These are phyloP conservation scores for Pleurotus cornucopiae DNA, from an alignment of 768 basidiomycete species.

Conservation along the genomic window DNA sequence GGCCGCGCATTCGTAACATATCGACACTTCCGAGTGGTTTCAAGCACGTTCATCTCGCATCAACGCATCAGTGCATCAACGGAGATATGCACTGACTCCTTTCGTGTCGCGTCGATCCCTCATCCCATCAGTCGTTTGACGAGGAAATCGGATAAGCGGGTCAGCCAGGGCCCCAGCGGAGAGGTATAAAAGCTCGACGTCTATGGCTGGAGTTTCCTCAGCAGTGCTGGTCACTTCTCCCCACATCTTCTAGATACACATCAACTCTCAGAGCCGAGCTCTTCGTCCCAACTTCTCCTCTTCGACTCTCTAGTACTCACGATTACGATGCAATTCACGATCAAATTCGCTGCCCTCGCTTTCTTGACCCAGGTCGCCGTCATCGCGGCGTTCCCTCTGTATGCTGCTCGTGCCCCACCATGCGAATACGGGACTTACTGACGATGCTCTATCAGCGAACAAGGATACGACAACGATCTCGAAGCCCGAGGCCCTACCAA, in stretches of 20 bases:
- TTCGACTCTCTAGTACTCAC: not conserved
- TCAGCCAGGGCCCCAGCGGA: too few species aligned
- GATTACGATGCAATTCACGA: not conserved
- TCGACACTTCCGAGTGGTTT: too few species aligned
- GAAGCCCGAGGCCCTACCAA: not conserved
- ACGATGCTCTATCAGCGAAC: not conserved
- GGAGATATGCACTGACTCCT: too few species aligned
- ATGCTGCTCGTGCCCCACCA: not conserved
- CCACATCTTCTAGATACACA: not conserved
- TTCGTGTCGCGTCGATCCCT: too few species aligned
- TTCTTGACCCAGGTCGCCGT: not conserved
- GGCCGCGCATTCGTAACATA: too few species aligned
- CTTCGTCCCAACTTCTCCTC: not conserved
- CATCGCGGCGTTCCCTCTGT: not conserved
- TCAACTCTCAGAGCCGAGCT: constrained; percentile 1
- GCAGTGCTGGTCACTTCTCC: constrained; percentile 9
- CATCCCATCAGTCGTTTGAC: too few species aligned
- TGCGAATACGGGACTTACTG: not conserved
- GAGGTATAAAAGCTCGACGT: not conserved
- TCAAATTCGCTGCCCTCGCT: constrained; percentile 2
- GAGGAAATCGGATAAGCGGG: too few species aligned
- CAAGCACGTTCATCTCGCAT: too few species aligned
- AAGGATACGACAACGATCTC: not conserved
- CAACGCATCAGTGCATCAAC: too few species aligned
- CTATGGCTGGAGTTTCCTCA: not conserved